Conservation (phyloP, 352 stramenopile genomes). For the Globisporangium nagaii region DNA sequence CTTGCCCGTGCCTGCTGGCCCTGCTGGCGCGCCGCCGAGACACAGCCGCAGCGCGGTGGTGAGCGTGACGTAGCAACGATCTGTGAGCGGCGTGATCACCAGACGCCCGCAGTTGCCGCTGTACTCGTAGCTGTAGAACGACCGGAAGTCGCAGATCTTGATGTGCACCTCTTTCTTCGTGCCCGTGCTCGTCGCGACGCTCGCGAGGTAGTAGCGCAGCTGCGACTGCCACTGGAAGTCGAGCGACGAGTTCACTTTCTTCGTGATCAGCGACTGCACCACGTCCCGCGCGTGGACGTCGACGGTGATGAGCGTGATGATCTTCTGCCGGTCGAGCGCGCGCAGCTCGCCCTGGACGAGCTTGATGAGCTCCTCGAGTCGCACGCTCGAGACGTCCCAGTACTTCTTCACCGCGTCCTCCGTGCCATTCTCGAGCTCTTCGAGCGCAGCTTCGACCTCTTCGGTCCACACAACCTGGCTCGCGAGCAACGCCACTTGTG, state of each 20-base stretch:
- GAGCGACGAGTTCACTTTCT: constrained; percentile 89
- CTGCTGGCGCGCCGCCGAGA: constrained; percentile 70
- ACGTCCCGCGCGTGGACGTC: constrained; percentile 96
- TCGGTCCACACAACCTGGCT: constrained; percentile 95
- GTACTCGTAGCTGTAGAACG: constrained; percentile 96
- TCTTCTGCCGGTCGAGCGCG: constrained; percentile 83
- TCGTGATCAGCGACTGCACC: constrained; percentile 87
- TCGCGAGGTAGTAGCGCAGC: constrained; percentile 89
- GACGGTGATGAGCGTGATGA: constrained; percentile 97
- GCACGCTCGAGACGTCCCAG: constrained; percentile 86
- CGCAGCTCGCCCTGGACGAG: constrained; percentile 86
- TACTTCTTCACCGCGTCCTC: constrained; percentile 96
- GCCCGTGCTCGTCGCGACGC: constrained; percentile 28
- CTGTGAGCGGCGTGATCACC: constrained; percentile 80
- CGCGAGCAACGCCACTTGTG: constrained; percentile 75
- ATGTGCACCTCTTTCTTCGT: constrained; percentile 77
- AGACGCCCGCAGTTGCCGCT: constrained; percentile 91
- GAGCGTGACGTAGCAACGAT: constrained; percentile 83
- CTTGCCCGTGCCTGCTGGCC: constrained; percentile 81
- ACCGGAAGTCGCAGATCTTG: constrained; percentile 88
- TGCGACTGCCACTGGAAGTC: constrained; percentile 96
- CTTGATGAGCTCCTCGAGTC: constrained; percentile 91
- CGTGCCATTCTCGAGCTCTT: constrained; percentile 93
- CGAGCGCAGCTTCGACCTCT: constrained; percentile 86
- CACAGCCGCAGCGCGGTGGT: constrained; percentile 76